A percentile compares a stretch with the other conserved stretches of the same genome.
phyloP scores from a whole-genome alignment of 768 basidiomycete species.

The Boletus edulis region DNA sequence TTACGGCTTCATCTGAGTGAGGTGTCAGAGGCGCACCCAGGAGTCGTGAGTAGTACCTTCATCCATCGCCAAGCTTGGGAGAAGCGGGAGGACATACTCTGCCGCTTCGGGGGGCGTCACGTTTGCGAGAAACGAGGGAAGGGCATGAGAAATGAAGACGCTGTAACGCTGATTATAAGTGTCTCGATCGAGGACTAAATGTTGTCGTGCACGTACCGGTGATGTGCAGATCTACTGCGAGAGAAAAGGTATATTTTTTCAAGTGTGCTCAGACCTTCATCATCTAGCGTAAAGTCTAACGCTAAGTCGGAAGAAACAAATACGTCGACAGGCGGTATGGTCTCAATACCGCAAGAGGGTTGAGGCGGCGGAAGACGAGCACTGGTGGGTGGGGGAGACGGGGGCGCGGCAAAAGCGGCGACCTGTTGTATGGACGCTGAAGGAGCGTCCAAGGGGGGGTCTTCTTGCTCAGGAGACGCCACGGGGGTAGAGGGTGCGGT shows the following conservation, averaged over 20 bases:
- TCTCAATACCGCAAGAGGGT: constrained; percentile 28
- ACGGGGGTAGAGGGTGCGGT: constrained; percentile 50
- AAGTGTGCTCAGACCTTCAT: constrained; percentile 77
- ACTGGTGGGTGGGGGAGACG: constrained; percentile 26
- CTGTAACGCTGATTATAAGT: constrained; percentile 39
- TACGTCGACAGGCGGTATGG: constrained; percentile 25
- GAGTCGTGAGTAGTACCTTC: constrained; percentile 50
- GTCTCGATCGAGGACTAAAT: not conserved
- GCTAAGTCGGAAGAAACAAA: constrained; percentile 29
- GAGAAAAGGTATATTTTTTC: constrained; percentile 93
- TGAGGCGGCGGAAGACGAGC: constrained; percentile 19
- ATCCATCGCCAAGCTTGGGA: constrained; percentile 81
- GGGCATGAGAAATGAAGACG: constrained; percentile 80
- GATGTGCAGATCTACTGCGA: constrained; percentile 66
- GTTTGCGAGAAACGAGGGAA: constrained; percentile 72
- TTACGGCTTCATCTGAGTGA: constrained; percentile 74
- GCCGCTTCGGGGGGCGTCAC: constrained; percentile 86
- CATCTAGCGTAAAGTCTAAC: constrained; percentile 54
- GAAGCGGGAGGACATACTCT: constrained; percentile 90
- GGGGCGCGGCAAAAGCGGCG: constrained; percentile 16
- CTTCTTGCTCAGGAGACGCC: constrained; percentile 39
- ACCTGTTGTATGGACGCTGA: constrained; percentile 18
- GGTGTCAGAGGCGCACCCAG: constrained; percentile 4
- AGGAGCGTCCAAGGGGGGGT: constrained; percentile 24
- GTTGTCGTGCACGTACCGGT: constrained; percentile 37